Conservation (phyloP, 2,329 filamentous ascomycete species). For the Thelonectria olida region DNA sequence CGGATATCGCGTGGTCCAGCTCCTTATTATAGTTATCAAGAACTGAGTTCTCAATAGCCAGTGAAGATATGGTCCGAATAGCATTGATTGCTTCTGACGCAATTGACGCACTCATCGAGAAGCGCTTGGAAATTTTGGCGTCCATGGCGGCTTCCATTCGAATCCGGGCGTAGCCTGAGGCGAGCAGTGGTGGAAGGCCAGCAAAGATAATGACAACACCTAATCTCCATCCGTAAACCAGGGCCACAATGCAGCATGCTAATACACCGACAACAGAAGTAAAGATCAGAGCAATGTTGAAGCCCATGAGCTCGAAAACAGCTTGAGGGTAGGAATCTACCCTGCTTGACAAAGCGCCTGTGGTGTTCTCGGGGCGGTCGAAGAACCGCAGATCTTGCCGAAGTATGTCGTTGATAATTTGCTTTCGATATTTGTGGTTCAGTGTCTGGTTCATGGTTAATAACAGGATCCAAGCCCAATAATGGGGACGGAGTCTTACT, state of each 20-base stretch:
- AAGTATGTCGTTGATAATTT: conserved; percentile 12
- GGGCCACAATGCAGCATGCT: conserved; percentile 49
- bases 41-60: conserved; percentile 49
- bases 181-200: conserved; percentile 45
- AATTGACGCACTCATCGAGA: conserved; percentile 47
- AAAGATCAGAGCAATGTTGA: conserved; percentile 48
- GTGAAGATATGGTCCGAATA: conserved; percentile 49
- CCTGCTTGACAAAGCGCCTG: conserved; percentile 2
- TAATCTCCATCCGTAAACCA: conserved; percentile 56
- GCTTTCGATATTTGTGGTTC: conserved; percentile 3
- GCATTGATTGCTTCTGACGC: conserved; percentile 51
- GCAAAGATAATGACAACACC: conserved; percentile 55
- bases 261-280: conserved; percentile 47
- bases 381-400: conserved; percentile 14
- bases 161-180: conserved; percentile 46
- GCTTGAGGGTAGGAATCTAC: conserved; percentile 36
- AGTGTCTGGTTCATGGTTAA: neutral
- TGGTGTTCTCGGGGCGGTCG: conserved; percentile 6
- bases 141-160: conserved; percentile 50
- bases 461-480: neutral
- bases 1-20: conserved; percentile 38
- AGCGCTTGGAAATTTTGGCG: conserved; percentile 40
- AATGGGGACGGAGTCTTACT: neutral
- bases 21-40: conserved; percentile 38
- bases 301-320: conserved; percentile 51